Conservation (phyloP, 352 stramenopile genomes). For the Phytophthora boehmeriae region DNA sequence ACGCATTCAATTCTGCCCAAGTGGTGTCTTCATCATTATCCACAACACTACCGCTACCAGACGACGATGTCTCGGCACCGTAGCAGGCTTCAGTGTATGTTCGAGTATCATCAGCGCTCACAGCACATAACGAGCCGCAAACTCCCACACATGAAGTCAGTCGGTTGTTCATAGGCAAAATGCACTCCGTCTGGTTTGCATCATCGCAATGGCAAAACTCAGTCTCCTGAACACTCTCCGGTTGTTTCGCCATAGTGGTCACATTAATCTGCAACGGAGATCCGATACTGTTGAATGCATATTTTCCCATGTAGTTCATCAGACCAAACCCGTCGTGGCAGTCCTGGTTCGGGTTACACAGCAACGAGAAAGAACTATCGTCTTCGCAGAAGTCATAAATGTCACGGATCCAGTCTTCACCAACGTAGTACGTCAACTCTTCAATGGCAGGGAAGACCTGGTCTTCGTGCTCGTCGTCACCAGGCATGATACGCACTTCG, state of each 20-base stretch:
- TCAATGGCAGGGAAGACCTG: conserved; percentile 59
- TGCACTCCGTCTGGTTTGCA: conserved; percentile 49
- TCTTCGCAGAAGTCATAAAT: conserved; percentile 69
- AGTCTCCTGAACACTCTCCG: conserved; percentile 31
- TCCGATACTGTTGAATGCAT: conserved; percentile 65
- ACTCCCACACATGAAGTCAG: conserved; percentile 59
- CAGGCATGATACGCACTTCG: conserved; percentile 55
- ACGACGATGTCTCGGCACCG: conserved; percentile 13
- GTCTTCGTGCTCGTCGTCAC: conserved; percentile 41
- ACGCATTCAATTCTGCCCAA: conserved; percentile 46
- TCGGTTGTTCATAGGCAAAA: conserved; percentile 49
- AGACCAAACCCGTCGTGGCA: conserved; percentile 60
- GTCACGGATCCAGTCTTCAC: conserved; percentile 65
- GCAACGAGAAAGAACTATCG: conserved; percentile 57
- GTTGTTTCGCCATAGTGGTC: conserved; percentile 45
- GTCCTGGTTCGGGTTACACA: conserved; percentile 62
- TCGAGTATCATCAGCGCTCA: conserved; percentile 39
- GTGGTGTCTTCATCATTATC: conserved; percentile 27
- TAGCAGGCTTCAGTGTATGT: conserved; percentile 53
- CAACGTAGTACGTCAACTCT: conserved; percentile 64
- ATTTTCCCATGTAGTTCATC: conserved; percentile 66
- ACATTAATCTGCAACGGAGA: conserved; percentile 71
- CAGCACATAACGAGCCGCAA: conserved; percentile 54
- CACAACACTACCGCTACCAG: conserved; percentile 19
- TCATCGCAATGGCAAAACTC: conserved; percentile 52